These are phyloP conservation scores for Lantana camara DNA, from an alignment of 257 asterid species.

Conservation along the genomic window DNA sequence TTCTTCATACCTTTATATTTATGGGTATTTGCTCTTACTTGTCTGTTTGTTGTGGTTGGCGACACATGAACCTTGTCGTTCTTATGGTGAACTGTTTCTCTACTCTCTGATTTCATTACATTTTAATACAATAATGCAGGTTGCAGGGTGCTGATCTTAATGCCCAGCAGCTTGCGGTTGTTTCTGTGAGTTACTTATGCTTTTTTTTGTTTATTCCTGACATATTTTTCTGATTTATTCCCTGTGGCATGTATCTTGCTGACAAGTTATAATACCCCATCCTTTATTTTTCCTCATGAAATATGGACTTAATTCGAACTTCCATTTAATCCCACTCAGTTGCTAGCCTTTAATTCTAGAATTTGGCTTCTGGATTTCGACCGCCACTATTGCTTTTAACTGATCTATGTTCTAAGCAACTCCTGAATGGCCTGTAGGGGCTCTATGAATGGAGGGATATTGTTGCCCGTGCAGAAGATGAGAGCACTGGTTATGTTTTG, in stretches of 20 bases:
- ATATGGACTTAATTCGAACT: constrained; percentile 3
- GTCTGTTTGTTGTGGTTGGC: constrained; percentile 21
- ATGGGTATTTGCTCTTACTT: constrained; percentile 61
- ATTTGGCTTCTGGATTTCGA: background rate
- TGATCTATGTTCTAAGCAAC: constrained; percentile 3
- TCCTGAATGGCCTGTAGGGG: constrained; percentile 55
- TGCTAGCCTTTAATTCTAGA: background rate
- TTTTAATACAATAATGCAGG: constrained; percentile 47
- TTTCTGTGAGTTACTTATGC: constrained; percentile 64
- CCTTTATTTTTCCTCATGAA: constrained; percentile 15
- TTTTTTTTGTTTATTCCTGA: background rate
- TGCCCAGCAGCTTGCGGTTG: constrained; percentile 93
- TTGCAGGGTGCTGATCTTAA: constrained; percentile 74
- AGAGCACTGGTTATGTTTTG: constrained; percentile 94
- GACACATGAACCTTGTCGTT: constrained; percentile 11
- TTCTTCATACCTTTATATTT: constrained; percentile 75
- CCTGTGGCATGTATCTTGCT: background rate
- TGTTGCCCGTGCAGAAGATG: constrained; percentile 98
- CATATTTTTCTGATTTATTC: background rate
- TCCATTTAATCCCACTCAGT: background rate
- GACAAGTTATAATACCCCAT: background rate
- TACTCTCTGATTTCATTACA: constrained; percentile 25
- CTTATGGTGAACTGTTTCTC: constrained; percentile 2
- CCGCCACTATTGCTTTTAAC: background rate
- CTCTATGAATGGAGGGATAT: constrained; percentile 93